These are phyloP conservation scores for Coemansia brasiliensis DNA, from an alignment of 192 early-diverging fungal species.

Conservation along the genomic window DNA sequence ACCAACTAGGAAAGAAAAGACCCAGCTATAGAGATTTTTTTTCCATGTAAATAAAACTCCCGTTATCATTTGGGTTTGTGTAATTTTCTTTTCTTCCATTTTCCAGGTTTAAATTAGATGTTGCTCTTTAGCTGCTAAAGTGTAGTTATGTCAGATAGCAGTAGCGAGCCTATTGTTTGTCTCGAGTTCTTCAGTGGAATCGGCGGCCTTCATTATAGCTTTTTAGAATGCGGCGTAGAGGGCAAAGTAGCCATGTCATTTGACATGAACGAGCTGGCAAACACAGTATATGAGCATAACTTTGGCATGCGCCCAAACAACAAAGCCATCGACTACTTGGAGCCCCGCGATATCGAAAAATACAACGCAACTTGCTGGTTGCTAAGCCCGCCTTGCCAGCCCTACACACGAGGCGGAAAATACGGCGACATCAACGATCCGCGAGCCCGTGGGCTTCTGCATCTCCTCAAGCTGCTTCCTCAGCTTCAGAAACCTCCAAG, in stretches of 20 bases:
- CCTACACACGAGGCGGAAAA: constrained; percentile 78
- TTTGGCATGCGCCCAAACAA: constrained; percentile 47
- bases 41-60: too few species aligned
- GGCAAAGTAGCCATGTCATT: constrained; percentile 35
- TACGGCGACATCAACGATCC: constrained; percentile 62
- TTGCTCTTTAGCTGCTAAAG: too few species aligned
- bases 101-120: too few species aligned
- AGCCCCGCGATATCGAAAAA: constrained; percentile 41
- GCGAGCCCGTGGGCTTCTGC: constrained; percentile 42
- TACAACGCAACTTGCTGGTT: constrained; percentile 82
- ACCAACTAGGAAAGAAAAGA: too few species aligned
- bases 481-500: constrained; percentile 16
- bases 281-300: constrained; percentile 45
- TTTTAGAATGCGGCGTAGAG: constrained; percentile 25
- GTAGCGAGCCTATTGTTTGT: constrained; percentile 19
- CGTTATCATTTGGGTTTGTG: too few species aligned
- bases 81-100: too few species aligned
- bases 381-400: constrained; percentile 90
- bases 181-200: constrained; percentile 56
- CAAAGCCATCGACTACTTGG: constrained; percentile 45
- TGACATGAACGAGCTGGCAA: constrained; percentile 54
- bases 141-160: constrained; percentile 3
- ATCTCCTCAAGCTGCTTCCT: constrained; percentile 33
- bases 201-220: constrained; percentile 49
- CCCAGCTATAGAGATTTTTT: too few species aligned